Conservation (phyloP, 176 grass and related monocot genomes). For the Areca catechu region DNA sequence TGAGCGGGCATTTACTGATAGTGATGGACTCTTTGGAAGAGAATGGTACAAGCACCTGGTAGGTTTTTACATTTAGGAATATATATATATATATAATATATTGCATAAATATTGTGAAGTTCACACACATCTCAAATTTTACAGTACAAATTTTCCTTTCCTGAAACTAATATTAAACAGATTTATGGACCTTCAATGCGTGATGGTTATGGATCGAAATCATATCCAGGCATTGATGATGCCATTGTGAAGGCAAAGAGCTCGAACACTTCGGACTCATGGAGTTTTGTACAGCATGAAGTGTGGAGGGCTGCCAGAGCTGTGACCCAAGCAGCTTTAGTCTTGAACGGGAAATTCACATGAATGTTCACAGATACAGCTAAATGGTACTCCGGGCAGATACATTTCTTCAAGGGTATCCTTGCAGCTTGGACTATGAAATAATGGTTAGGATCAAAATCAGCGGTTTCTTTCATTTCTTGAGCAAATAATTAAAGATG, state of each 20-base stretch:
- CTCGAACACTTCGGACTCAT: slow-evolving; percentile 43
- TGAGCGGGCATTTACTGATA: slow-evolving; percentile 69
- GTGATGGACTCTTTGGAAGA: slow-evolving; percentile 43
- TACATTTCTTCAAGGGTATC: too few relatives aligned
- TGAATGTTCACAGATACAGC: slow-evolving; percentile 17
- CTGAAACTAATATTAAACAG: slow-evolving; percentile 6
- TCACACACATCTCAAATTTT: too few relatives aligned
- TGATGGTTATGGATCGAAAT: slow-evolving; percentile 54
- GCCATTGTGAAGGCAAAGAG: slow-evolving; percentile 51
- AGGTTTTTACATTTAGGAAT: slow-evolving; percentile 3
- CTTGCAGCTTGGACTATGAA: too few relatives aligned
- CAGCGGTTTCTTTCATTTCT: too few relatives aligned
- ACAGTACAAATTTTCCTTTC: too few relatives aligned
- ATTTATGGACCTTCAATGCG: slow-evolving; percentile 54
- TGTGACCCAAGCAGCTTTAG: slow-evolving; percentile 47
- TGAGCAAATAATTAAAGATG: too few relatives aligned
- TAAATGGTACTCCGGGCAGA: too few relatives aligned
- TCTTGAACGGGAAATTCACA: slow-evolving; percentile 57
- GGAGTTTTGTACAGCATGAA: slow-evolving; percentile 67
- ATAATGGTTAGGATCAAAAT: too few relatives aligned
- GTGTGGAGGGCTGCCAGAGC: slow-evolving; percentile 64
- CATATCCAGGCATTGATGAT: slow-evolving; percentile 44
- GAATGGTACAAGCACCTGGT: slow-evolving; percentile 93
- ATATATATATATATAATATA: neutral
- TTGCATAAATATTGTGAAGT: neutral